Base-by-base conservation (phyloP, 768 basidiomycete genomes). In the Mycena filopes region DNA sequence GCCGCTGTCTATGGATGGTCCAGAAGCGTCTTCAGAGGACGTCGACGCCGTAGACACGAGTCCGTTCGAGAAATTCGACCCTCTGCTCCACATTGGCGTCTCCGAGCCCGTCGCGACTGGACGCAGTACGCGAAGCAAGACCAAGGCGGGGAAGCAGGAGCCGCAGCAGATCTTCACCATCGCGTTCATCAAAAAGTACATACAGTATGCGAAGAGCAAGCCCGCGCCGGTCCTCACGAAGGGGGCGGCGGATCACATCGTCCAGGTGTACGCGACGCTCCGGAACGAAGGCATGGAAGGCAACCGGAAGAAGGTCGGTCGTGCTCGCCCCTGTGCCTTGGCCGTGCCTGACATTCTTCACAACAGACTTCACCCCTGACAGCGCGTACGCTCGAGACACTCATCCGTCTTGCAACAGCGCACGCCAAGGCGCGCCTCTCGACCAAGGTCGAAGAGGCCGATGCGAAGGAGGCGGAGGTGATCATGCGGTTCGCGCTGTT, bases 401-500 rank as follows among this genome's bases (percentile, higher is more conserved):
- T 99, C 50, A 99, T 99, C 77, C 98, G 98, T 83, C 86, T 99
- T 11, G 89, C 98, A 6, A 99, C 97, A 20, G 98, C 98, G 1
- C 98, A 99, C 78, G 98, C 98, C 47, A 99, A 99, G 78, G 89
- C 95, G 18, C 90, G 97, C 21, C 84, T 99, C 11, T 96, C 96
- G 10, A 63, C 86, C 46, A 92, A 92, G 69, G 94, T 99, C 13
- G 89, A 94, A 72, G 86, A 91, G 73, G 80, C 82, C 3, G 98
- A 99, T 80, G 96, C 98, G 20, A 85, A 84, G 70, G 90, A 91
- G 43, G 98, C 98, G 3, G 96, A 99, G 76, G 91, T 91, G 73
- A 97, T 99, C 74, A 90, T 99, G 77, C 92, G 96, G 23, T 99
- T 95, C 78, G 98, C 98, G 7, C 86, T 99, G 36, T 99, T 96